phyloP scores from a whole-genome alignment of 2,329 filamentous ascomycete genomes.

The Colletotrichum sansevieriae region DNA sequence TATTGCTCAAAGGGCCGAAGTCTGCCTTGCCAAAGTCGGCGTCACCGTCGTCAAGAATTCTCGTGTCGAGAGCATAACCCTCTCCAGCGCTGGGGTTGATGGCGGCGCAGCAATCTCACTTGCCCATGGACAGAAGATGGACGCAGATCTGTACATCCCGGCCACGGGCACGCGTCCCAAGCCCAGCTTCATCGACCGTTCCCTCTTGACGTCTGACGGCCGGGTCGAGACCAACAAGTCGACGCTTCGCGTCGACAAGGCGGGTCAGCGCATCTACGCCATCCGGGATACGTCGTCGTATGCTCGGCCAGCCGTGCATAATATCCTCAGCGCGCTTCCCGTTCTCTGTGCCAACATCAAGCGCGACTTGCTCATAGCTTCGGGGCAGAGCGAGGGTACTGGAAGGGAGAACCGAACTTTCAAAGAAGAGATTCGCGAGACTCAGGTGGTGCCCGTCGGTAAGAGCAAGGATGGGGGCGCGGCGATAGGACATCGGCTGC shows the following conservation, averaged over 20 bases:
- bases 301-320: conserved; percentile 57
- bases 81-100: conserved; percentile 43
- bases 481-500: conserved; percentile 56
- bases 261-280: conserved; percentile 57
- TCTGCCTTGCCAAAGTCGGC: conserved; percentile 57
- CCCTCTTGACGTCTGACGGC: conserved; percentile 51
- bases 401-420: conserved; percentile 51
- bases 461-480: conserved; percentile 59
- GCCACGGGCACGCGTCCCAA: conserved; percentile 58
- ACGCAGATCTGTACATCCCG: conserved; percentile 63
- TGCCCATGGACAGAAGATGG: conserved; percentile 53
- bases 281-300: conserved; percentile 59
- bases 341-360: conserved; percentile 62
- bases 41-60: conserved; percentile 60
- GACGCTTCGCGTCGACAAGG: conserved; percentile 53
- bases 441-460: conserved; percentile 62
- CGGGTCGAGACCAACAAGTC: conserved; percentile 53
- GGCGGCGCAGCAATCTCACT: conserved; percentile 50
- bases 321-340: conserved; percentile 56
- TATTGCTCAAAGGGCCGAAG: conserved; percentile 57
- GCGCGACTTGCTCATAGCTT: conserved; percentile 59
- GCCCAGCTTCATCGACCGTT: conserved; percentile 52
- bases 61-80: conserved; percentile 47
- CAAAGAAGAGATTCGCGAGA: conserved; percentile 58
- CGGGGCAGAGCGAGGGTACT: conserved; percentile 43